Base-by-base conservation (phyloP, 2,329 filamentous ascomycete genomes). In the Lasiodiplodia sp. region DNA sequence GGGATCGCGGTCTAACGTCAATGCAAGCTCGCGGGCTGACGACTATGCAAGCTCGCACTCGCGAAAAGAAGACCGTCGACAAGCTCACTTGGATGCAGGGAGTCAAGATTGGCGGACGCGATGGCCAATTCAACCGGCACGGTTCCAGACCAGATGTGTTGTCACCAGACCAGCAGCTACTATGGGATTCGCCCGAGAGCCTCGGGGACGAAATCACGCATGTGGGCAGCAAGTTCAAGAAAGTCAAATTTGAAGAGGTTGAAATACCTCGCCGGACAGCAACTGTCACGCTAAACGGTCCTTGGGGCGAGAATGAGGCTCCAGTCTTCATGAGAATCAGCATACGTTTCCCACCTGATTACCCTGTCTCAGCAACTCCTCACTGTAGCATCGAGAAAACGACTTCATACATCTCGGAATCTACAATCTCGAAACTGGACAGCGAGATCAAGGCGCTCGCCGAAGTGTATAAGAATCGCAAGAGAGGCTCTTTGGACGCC, bases 31-130 rank as follows among this genome's bases (percentile, higher is more conserved):
- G 81, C 49, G 80, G 81, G 14, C 83, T 83, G 53, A 76, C 81
- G 51, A 83, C 82, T 23, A 84, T 84, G 74, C 83, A 85, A 70
- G 82, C 83, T 28, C 82, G 82, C 51, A 82, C 81, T 23, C 79
- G 78, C 49, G 72, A 82, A 67, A 81, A 82, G 62, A 83, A 82
- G 51, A 84, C 86, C 67, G 84, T 84, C 25, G 87, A 88, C 68
- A 86, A 87, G 18, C 89, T 90, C 67, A 82, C 84, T 2, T 90
- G 88, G 88, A 89, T 90, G 86, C 86, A 86, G 68, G 88, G 88
- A 63, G 87, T 90, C 51, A 89, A 88, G 71, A 88, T 90, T 67
- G 85, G 84, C 81, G 81, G 76, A 47, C 76, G 75, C 16, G 72
- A 74, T 38, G 74, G 77, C 10, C 40, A 51, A 14, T 64, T 66